These are phyloP conservation scores for Dicorynia guianensis DNA, from an alignment of 306 rosid species.

Conservation along the genomic window DNA sequence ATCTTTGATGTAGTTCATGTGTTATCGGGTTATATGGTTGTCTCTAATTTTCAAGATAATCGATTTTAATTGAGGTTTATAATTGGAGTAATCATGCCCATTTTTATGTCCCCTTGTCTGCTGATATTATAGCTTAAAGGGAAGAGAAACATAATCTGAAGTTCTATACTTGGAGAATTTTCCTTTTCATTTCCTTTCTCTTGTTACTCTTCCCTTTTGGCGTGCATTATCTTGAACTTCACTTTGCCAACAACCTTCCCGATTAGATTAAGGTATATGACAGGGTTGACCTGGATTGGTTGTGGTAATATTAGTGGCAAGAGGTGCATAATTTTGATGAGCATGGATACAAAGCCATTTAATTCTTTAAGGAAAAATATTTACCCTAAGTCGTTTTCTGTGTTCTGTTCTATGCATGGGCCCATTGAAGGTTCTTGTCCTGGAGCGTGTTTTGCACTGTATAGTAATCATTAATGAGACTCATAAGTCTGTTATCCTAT, in stretches of 20 bases:
- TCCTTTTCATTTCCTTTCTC: background rate
- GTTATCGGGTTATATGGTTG: background rate
- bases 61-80: slow-evolving; percentile 22
- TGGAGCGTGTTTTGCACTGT: background rate
- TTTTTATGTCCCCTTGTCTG: background rate
- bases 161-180: background rate
- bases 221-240: background rate
- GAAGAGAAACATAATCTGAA: background rate
- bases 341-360: background rate
- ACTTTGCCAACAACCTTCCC: background rate
- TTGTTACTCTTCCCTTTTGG: background rate
- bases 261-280: background rate
- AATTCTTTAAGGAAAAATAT: background rate
- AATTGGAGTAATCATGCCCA: slow-evolving; percentile 25
- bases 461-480: background rate
- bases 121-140: background rate
- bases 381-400: too few species aligned
- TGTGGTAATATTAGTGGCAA: background rate
- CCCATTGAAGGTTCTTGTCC: background rate
- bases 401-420: background rate
- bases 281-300: background rate
- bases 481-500: background rate
- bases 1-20: slow-evolving; percentile 29
- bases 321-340: background rate
- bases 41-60: background rate